Evolutionary conservation across 2,329 filamentous ascomycete genomes (phyloP).

Genomic region (Chaetomium strumarium): DNA sequence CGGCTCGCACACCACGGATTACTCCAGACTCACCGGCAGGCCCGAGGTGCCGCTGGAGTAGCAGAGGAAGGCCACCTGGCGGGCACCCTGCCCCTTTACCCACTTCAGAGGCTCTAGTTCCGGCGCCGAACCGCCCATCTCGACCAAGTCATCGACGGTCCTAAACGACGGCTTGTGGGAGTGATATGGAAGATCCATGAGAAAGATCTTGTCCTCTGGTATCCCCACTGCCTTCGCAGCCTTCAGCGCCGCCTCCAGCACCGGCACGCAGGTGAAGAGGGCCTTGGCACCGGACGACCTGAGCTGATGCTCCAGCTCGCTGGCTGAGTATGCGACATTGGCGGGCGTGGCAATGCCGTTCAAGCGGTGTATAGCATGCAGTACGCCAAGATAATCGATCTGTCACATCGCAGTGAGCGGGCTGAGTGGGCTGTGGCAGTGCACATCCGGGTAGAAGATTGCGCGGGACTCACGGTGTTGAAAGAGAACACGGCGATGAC

Average conservation of each 20-base stretch:
- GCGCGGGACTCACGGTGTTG: slow-evolving; percentile 61
- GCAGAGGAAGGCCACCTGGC: slow-evolving; percentile 68
- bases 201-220: slow-evolving; percentile 57
- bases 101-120: slow-evolving; percentile 52
- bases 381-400: slow-evolving; percentile 69
- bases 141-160: slow-evolving; percentile 61
- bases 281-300: slow-evolving; percentile 62
- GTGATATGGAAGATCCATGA: slow-evolving; percentile 61
- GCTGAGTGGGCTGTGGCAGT: background rate
- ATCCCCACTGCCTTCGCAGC: slow-evolving; percentile 60
- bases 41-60: slow-evolving; percentile 78
- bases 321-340: slow-evolving; percentile 66
- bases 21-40: slow-evolving; percentile 52
- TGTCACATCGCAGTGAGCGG: slow-evolving; percentile 28
- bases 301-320: slow-evolving; percentile 67
- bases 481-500: slow-evolving; percentile 71
- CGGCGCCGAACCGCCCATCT: slow-evolving; percentile 50
- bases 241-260: slow-evolving; percentile 57
- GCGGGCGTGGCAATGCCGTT: slow-evolving; percentile 70
- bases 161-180: slow-evolving; percentile 49
- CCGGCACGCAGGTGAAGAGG: slow-evolving; percentile 64
- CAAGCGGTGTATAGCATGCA: slow-evolving; percentile 68
- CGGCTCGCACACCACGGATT: background rate
- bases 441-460: background rate
- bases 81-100: slow-evolving; percentile 58